Percentiles rank a stretch among this genome's conserved stretches.
Evolutionary conservation across 352 stramenopile species (phyloP).

Genomic region (Globisporangium orthogonon): DNA sequence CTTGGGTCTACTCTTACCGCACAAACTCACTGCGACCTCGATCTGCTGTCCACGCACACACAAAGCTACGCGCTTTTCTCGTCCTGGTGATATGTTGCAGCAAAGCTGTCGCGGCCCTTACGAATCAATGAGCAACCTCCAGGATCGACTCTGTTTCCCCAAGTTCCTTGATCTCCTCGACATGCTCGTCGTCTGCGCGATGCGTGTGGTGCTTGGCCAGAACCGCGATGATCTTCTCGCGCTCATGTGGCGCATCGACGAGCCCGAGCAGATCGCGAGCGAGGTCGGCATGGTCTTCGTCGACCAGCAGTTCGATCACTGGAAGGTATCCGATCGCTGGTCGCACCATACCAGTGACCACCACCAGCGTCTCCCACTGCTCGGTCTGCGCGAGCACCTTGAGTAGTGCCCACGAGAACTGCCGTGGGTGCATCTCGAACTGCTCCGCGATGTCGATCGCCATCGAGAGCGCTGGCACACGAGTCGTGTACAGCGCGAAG

Average conservation of each 20-base stretch:
- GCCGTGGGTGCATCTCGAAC: conserved; percentile 34
- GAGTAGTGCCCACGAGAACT: conserved; percentile 53
- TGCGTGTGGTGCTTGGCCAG: conserved; percentile 17
- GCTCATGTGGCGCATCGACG: conserved; percentile 27
- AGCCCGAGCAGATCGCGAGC: conserved; percentile 23
- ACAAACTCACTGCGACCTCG: too few relatives aligned
- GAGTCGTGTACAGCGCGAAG: conserved; percentile 36
- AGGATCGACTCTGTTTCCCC: neutral
- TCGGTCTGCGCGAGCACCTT: conserved; percentile 31
- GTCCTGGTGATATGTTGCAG: too few relatives aligned
- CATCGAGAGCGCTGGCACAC: conserved; percentile 25
- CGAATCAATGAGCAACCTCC: too few relatives aligned
- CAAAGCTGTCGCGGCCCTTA: too few relatives aligned
- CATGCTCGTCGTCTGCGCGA: neutral
- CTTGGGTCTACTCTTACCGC: neutral
- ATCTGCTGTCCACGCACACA: too few relatives aligned
- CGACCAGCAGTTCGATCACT: conserved; percentile 41
- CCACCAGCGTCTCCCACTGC: conserved; percentile 42
- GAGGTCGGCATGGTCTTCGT: conserved; percentile 34
- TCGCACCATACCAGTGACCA: conserved; percentile 24
- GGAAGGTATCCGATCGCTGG: conserved; percentile 37
- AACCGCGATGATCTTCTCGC: conserved; percentile 22
- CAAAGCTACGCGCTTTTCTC: too few relatives aligned
- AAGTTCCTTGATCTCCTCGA: neutral
- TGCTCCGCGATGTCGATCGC: conserved; percentile 35